Base-by-base conservation (phyloP, 306 rosid genomes). In the Cucumis sativus region DNA sequence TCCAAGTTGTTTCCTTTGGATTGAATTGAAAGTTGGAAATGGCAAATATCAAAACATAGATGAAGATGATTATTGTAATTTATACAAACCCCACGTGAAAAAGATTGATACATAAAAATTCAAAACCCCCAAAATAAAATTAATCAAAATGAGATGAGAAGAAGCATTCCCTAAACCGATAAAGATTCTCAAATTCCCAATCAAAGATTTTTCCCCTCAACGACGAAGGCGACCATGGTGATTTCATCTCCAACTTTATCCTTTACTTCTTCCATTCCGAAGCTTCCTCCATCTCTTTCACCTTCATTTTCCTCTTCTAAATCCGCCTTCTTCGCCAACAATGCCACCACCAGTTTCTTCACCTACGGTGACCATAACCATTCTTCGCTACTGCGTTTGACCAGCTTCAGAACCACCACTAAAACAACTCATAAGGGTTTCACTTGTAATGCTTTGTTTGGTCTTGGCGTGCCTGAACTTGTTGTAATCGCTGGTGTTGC, bases 401-500 rank as follows among this genome's bases (percentile, higher is more conserved):
- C 67, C 58, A 68, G 79, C 82, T 62, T 75, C 69, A 82, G 85
- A 77, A 81, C 80, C 39, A 81, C 84, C 68, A 83, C 79, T 16
- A 76, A 70, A 21, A 79, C 74, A 57, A 59, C 85, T 33, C 85
- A 68, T 23, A 89, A 82, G 82, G 84, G 88, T 58, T 51, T 95
- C 15, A 89, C 82, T 58, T 92, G 97, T 86, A 89, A 87, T 80
- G 98, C 99, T 47, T 56, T 92, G 80, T 96, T 96, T 52, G 99
- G 99, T 25, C 84, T 96, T 68, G 99, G 99, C 7, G 91, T 96
- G 20, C 98, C 98, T 2, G 99, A 96, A 75, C 88, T 96, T 37
- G 97, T 66, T 7, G 97, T 96, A 18, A 96, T 96, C 23, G 97
- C 97, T 8, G 99, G 97, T 0, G 99, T 95, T 14, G 99, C 91